Conservation (phyloP, 2,329 filamentous ascomycete species). For the Botrytis deweyae region DNA sequence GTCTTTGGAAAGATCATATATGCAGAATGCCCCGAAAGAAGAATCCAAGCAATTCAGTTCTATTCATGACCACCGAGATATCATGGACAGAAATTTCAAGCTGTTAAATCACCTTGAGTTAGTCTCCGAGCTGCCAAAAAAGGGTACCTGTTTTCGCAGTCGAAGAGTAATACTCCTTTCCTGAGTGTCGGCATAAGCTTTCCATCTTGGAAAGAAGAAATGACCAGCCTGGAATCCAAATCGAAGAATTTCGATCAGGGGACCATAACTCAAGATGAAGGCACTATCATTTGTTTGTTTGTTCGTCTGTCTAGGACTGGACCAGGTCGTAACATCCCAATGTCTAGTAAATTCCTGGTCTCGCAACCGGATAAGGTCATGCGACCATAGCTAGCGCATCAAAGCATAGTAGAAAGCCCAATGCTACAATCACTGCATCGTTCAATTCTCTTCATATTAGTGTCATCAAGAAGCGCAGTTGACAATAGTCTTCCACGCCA, state of each 20-base stretch:
- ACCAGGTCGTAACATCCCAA: background rate
- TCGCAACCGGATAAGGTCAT: background rate
- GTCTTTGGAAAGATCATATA: too few relatives aligned
- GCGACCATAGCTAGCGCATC: background rate
- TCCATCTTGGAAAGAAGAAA: background rate
- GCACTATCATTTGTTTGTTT: background rate
- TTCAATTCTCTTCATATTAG: background rate
- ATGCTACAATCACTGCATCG: background rate
- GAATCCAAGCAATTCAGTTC: fast-evolving
- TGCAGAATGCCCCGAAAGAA: background rate
- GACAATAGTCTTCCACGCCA: background rate
- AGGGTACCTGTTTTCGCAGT: too few relatives aligned
- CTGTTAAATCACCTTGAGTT: background rate
- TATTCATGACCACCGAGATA: background rate
- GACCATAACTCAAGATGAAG: background rate
- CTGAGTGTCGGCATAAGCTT: background rate
- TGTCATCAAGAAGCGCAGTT: background rate
- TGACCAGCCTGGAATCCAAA: fast-evolving
- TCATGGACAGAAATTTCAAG: too few relatives aligned
- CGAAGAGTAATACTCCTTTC: background rate
- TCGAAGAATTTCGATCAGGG: background rate
- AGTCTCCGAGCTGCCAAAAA: background rate
- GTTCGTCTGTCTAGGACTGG: background rate
- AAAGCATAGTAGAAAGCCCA: background rate
- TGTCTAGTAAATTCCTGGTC: background rate